phyloP scores from a whole-genome alignment of 352 stramenopile species.

The Pythium angustatum region DNA sequence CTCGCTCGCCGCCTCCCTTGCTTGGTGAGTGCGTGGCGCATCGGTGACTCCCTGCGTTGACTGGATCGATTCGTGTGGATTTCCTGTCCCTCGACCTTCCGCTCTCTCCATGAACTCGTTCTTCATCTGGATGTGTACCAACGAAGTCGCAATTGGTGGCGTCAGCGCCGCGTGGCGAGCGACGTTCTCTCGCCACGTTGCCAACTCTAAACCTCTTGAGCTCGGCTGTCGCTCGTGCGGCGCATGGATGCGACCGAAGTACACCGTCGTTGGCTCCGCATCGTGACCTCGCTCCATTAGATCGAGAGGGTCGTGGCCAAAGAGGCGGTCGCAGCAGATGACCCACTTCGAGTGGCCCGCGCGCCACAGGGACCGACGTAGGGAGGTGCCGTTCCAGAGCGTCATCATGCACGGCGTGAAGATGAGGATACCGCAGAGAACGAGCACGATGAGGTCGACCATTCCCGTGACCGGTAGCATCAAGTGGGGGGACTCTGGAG shows the following conservation, averaged over 20 bases:
- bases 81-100: no score
- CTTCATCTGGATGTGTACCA: not conserved
- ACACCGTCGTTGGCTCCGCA: no score
- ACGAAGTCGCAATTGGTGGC: no score
- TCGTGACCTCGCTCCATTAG: not conserved
- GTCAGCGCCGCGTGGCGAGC: not conserved
- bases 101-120: not conserved
- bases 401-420: constrained; percentile 6
- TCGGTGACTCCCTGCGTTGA: no score
- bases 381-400: not conserved
- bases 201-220: not conserved
- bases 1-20: no score
- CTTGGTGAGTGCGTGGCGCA: no score
- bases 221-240: not conserved
- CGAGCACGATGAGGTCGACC: constrained; percentile 5
- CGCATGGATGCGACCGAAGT: not conserved
- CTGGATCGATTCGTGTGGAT: no score
- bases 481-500: not conserved
- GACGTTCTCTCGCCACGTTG: not conserved
- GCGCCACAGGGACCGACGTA: not conserved
- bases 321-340: constrained; percentile 6
- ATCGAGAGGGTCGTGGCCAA: not conserved
- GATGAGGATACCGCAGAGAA: not conserved
- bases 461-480: not conserved
- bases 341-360: not conserved